Percentiles rank a stretch among this genome's conserved stretches.
Conservation (phyloP, 768 basidiomycete species). For the Austroboletus eburneus region DNA sequence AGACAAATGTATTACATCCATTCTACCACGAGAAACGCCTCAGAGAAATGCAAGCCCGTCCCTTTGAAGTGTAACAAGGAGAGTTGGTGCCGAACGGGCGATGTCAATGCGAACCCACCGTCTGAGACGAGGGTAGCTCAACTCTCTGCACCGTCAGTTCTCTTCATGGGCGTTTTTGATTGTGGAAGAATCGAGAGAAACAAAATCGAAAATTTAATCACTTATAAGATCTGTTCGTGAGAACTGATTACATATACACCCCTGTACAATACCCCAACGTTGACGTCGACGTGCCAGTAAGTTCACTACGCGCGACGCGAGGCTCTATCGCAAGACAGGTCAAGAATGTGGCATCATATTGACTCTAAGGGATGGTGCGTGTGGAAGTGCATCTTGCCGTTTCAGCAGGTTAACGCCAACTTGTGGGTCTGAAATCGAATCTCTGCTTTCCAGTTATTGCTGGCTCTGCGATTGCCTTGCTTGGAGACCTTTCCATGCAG, state of each 20-base stretch:
- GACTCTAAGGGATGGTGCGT: neutral
- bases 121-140: slow-evolving; percentile 42
- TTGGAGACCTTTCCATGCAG: too few relatives aligned
- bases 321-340: neutral
- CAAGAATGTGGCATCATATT: too few relatives aligned
- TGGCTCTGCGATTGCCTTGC: too few relatives aligned
- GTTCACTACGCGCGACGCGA: too few relatives aligned
- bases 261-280: too few relatives aligned
- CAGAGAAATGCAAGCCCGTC: slow-evolving; percentile 53
- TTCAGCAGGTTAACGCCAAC: too few relatives aligned
- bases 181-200: slow-evolving; percentile 40
- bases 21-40: slow-evolving; percentile 38
- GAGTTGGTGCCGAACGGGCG: slow-evolving; percentile 60
- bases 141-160: slow-evolving; percentile 53
- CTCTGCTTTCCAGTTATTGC: too few relatives aligned
- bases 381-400: neutral
- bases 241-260: slow-evolving; percentile 17
- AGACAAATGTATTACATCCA: too few relatives aligned
- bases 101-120: slow-evolving; percentile 51
- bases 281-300: too few relatives aligned
- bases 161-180: slow-evolving; percentile 50
- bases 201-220: slow-evolving; percentile 5
- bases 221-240: slow-evolving; percentile 10
- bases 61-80: slow-evolving; percentile 57
- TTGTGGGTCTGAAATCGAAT: too few relatives aligned